These are phyloP conservation scores for Dysphania ambrosioides DNA, from an alignment of 148 eudicot species.

Conservation along the genomic window DNA sequence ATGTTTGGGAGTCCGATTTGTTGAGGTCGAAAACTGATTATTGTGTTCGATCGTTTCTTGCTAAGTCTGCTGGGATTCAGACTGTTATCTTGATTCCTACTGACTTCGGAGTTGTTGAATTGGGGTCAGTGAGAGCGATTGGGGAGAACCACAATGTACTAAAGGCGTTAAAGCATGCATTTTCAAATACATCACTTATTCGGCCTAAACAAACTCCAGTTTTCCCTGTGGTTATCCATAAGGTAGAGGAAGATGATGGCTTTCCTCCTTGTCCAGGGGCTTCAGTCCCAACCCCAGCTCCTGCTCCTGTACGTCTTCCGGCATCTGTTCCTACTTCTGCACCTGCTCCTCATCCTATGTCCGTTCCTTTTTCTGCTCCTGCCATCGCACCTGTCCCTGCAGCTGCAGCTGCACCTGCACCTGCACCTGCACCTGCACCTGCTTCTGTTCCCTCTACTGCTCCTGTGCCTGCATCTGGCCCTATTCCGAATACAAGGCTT, in stretches of 20 bases:
- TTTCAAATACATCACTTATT: constrained; percentile 31
- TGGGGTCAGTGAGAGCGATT: constrained; percentile 67
- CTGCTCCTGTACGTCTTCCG: neutral
- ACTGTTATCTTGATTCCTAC: constrained; percentile 81
- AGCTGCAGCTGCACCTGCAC: neutral
- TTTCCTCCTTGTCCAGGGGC: constrained; percentile 3
- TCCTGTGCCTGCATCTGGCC: constrained; percentile 14
- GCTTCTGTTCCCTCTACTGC: neutral
- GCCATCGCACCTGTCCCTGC: neutral
- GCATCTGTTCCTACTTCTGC: neutral
- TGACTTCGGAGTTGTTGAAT: constrained; percentile 76
- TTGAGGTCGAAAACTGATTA: constrained; percentile 49
- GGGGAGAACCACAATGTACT: constrained; percentile 49
- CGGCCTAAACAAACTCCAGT: constrained; percentile 33
- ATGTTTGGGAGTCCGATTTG: constrained; percentile 57
- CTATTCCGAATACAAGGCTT: constrained; percentile 22
- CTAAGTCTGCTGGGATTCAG: constrained; percentile 69
- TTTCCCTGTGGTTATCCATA: constrained; percentile 30
- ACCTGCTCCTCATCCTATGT: neutral
- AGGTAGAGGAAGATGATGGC: constrained; percentile 36
- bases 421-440: neutral
- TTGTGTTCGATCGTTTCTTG: constrained; percentile 68
- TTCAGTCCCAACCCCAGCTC: neutral
- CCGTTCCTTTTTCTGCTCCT: neutral
- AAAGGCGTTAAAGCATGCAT: constrained; percentile 44